Conservation (phyloP, 2,329 filamentous ascomycete species). For the Lachnellula subtilissima region DNA sequence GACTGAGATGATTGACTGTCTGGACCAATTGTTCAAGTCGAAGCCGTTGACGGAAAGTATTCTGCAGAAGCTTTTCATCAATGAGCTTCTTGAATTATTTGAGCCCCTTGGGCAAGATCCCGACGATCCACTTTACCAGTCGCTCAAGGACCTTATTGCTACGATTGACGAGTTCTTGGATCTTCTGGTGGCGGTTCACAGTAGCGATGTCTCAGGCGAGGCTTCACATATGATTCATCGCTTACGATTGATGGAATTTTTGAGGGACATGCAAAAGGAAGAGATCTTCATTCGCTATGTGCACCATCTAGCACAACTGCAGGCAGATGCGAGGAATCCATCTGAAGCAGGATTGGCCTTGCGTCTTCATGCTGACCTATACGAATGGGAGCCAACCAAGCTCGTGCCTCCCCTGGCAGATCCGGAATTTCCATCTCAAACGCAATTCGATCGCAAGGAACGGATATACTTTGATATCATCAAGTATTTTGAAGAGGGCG, state of each 20-base stretch:
- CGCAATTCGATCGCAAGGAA: conserved; percentile 89
- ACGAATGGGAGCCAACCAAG: conserved; percentile 78
- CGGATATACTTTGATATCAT: conserved; percentile 92
- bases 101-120: conserved; percentile 60
- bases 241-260: conserved; percentile 87
- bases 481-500: conserved; percentile 89
- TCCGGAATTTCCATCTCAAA: conserved; percentile 75
- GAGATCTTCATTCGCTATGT: conserved; percentile 96
- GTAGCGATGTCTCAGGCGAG: conserved; percentile 67
- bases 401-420: conserved; percentile 63
- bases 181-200: conserved; percentile 83
- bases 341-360: conserved; percentile 87
- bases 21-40: conserved; percentile 85
- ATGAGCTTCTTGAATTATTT: conserved; percentile 78
- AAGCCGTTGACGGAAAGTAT: conserved; percentile 85
- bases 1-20: conserved; percentile 91
- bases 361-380: conserved; percentile 85
- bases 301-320: conserved; percentile 78
- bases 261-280: conserved; percentile 94
- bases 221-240: conserved; percentile 82
- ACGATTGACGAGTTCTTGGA: conserved; percentile 90
- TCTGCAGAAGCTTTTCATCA: conserved; percentile 86
- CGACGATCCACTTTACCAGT: conserved; percentile 69
- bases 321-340: conserved; percentile 69
- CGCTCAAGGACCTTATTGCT: conserved; percentile 71